Evolutionary conservation across 2,329 filamentous ascomycete genomes (phyloP).

Genomic region (Trichoderma citrinoviride): DNA sequence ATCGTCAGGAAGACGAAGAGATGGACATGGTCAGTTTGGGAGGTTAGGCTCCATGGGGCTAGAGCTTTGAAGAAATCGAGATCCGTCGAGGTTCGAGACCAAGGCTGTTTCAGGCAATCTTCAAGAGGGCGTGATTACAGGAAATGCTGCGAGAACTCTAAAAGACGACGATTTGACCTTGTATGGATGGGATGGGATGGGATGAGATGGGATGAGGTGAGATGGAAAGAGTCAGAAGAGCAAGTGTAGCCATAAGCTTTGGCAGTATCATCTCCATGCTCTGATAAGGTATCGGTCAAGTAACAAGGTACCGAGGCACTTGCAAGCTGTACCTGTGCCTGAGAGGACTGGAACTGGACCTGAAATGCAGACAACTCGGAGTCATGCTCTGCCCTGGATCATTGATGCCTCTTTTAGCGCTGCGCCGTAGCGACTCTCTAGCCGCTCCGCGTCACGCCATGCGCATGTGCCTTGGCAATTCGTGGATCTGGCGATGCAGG

Average conservation of each 20-base stretch:
- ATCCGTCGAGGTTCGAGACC: slow-evolving; percentile 15
- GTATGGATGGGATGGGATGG: not conserved
- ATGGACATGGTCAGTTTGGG: not conserved
- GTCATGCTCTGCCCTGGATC: not conserved
- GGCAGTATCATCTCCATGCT: not conserved
- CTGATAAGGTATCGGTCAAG: no score
- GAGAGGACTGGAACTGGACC: no score
- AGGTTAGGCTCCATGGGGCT: slow-evolving; percentile 6
- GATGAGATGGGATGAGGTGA: not conserved
- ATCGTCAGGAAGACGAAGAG: not conserved
- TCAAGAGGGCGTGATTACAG: not conserved
- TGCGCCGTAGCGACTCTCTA: not conserved
- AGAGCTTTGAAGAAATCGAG: not conserved
- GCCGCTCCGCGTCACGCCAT: not conserved
- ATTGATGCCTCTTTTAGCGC: slow-evolving; percentile 1
- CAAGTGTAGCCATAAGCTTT: not conserved
- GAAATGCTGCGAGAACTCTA: not conserved
- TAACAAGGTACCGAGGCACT: no score
- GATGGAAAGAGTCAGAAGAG: not conserved
- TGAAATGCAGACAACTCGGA: not conserved
- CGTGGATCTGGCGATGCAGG: slow-evolving; percentile 18
- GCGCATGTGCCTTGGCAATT: not conserved
- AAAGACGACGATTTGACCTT: not conserved
- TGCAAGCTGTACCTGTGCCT: not conserved
- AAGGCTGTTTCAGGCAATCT: slow-evolving; percentile 1